phyloP scores from a whole-genome alignment of 108 stramenopile genomes.

The Nitzschia sp. region DNA sequence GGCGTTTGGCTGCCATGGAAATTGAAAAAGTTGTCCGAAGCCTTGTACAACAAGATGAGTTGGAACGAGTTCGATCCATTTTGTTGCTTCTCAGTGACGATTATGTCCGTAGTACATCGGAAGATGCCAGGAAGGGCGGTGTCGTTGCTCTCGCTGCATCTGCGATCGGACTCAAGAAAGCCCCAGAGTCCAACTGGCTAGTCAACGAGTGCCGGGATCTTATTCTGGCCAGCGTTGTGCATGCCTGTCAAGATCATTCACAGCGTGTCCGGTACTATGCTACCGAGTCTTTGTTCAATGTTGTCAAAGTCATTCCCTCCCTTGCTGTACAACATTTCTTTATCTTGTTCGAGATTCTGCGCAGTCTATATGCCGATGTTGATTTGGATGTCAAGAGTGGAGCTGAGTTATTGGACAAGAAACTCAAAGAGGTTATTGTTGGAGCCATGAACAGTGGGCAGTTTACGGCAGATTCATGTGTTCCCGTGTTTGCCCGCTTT shows the following conservation, averaged over 20 bases:
- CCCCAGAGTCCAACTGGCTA: conserved; percentile 39
- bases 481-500: conserved; percentile 85
- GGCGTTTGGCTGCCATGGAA: conserved; percentile 86
- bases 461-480: conserved; percentile 78
- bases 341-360: conserved; percentile 83
- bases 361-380: conserved; percentile 80
- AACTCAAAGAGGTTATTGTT: conserved; percentile 80
- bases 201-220: conserved; percentile 63
- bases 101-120: conserved; percentile 78
- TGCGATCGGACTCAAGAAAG: conserved; percentile 85
- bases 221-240: conserved; percentile 84
- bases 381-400: conserved; percentile 79
- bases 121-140: conserved; percentile 88
- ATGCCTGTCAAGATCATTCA: conserved; percentile 86
- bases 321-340: conserved; percentile 86
- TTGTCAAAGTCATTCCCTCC: conserved; percentile 76
- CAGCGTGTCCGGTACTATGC: conserved; percentile 89
- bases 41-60: conserved; percentile 66
- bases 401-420: conserved; percentile 79
- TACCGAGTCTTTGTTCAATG: conserved; percentile 83
- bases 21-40: conserved; percentile 86
- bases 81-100: conserved; percentile 80
- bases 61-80: conserved; percentile 74
- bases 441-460: conserved; percentile 76
- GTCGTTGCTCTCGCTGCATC: conserved; percentile 84